Evolutionary conservation across 805 yeast genomes (phyloP), one percentile per base, ranked within the genome.

Genomic region (Monosporozyma siamensis): DNA sequence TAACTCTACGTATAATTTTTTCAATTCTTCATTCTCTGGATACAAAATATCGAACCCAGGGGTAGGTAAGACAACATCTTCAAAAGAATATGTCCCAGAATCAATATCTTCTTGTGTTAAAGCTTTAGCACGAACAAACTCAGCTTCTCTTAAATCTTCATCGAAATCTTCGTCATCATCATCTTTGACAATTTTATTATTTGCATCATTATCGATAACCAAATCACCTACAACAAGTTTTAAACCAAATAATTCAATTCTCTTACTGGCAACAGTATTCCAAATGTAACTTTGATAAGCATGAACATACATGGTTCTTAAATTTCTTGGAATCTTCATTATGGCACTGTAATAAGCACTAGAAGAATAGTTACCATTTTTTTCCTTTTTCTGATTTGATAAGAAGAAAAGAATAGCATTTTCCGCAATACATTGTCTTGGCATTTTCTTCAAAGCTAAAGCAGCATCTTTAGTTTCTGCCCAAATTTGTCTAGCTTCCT

Each of bases 201-300:
- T 43, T 14, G 52, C 48, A 3, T 53, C 42, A 32, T 60, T 63
- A 37, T 50, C 54, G 11, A 77, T 55, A 4, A 89, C 87, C 51
- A 89, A 68, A 61, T 89, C 97, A 22, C 97, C 97, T 27, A 68
- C 82, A 44, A 83, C 82, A 27, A 83, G 75, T 22, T 71, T 59
- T 47, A 75, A 57, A 2, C 97, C 97, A 62, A 72, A 82, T 43
- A 79, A 57, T 53, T 75, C 76, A 34, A 87, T 69, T 56, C 98
- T 72, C 50, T 74, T 75, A 40, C 94, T 81, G 1, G 88, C 90
- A 27, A 81, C 94, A 41, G 72, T 59, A 58, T 94, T 94, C 99
- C 98, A 94, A 23, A 92, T 75, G 56, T 81, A 92, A 49, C 96
- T 86, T 65, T 92, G 98, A 61, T 94, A 94, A 3, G 98, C 95